Percentiles rank a stretch among this genome's conserved stretches.
These are phyloP conservation scores for Penicillium pancosmium DNA, from an alignment of 495 filamentous ascomycete species.

Conservation along the genomic window DNA sequence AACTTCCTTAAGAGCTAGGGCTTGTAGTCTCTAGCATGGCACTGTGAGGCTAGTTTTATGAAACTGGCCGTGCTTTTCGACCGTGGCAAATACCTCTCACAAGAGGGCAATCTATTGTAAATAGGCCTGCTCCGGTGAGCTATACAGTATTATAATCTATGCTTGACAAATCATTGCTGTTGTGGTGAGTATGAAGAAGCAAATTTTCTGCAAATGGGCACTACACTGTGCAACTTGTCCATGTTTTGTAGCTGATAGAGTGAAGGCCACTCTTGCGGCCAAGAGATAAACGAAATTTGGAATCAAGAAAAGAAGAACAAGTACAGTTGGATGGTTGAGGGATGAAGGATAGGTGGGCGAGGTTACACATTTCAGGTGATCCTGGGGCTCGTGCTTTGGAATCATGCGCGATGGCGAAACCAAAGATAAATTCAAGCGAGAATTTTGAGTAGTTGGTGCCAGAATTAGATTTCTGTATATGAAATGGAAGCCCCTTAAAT, in stretches of 20 bases:
- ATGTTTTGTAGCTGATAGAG: slow-evolving; percentile 1
- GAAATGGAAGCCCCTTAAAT: too few relatives aligned
- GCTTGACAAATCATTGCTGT: not conserved
- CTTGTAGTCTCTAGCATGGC: too few relatives aligned
- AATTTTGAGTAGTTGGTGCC: not conserved
- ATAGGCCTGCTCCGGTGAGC: too few relatives aligned
- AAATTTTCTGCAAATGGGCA: not conserved
- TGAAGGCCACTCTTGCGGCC: not conserved
- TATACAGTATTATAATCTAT: too few relatives aligned
- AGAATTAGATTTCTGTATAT: not conserved
- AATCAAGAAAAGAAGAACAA: not conserved
- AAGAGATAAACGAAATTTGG: not conserved
- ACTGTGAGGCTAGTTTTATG: too few relatives aligned
- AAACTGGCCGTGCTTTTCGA: too few relatives aligned
- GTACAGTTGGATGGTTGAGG: too few relatives aligned
- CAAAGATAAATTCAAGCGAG: not conserved
- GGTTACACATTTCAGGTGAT: slow-evolving; percentile 3
- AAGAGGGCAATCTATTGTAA: too few relatives aligned
- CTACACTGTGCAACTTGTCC: not conserved
- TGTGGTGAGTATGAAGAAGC: not conserved
- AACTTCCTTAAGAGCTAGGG: too few relatives aligned
- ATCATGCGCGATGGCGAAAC: not conserved
- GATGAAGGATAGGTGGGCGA: too few relatives aligned
- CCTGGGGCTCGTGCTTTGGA: too few relatives aligned
- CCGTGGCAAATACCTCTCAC: too few relatives aligned